These are phyloP conservation scores for Psilocybe cyanescens DNA, from an alignment of 768 basidiomycete genomes.

Conservation along the genomic window DNA sequence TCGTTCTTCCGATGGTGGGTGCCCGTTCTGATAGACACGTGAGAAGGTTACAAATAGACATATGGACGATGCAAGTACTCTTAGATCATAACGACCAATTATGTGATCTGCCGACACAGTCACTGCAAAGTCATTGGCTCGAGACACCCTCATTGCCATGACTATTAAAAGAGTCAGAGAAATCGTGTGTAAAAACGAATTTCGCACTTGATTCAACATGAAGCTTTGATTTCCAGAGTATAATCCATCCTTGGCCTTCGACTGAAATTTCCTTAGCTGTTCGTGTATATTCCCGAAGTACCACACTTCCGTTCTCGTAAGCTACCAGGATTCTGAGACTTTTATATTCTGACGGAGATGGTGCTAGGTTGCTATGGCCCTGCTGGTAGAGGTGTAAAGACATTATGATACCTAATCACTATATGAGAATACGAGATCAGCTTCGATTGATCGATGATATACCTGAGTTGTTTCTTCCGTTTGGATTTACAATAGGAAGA, in stretches of 20 bases:
- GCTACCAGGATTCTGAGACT: constrained; percentile 66
- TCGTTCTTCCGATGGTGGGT: constrained; percentile 22
- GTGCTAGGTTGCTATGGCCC: constrained; percentile 10
- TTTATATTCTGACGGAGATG: constrained; percentile 38
- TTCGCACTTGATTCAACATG: constrained; percentile 73
- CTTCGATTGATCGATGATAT: not conserved
- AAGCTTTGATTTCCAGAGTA: constrained; percentile 64
- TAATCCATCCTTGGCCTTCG: constrained; percentile 76
- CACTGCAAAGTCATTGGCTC: constrained; percentile 60
- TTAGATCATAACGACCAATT: constrained; percentile 64
- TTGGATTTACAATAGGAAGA: constrained; percentile 51
- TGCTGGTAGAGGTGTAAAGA: constrained; percentile 67
- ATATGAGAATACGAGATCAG: not conserved
- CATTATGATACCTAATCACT: constrained; percentile 82
- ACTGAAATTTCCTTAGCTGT: constrained; percentile 52
- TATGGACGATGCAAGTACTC: constrained; percentile 32
- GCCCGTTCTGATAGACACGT: constrained; percentile 15
- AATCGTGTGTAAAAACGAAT: not conserved
- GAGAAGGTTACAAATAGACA: not conserved
- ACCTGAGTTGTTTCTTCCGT: constrained; percentile 64
- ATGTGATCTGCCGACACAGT: constrained; percentile 89
- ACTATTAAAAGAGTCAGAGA: constrained; percentile 45
- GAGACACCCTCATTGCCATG: constrained; percentile 83
- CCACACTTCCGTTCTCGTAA: constrained; percentile 91
- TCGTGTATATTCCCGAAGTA: constrained; percentile 56